A percentile compares a stretch with the other conserved stretches of the same genome.
Conservation (phyloP, 139 green algal genomes). For the Spirogloea muscicola region DNA sequence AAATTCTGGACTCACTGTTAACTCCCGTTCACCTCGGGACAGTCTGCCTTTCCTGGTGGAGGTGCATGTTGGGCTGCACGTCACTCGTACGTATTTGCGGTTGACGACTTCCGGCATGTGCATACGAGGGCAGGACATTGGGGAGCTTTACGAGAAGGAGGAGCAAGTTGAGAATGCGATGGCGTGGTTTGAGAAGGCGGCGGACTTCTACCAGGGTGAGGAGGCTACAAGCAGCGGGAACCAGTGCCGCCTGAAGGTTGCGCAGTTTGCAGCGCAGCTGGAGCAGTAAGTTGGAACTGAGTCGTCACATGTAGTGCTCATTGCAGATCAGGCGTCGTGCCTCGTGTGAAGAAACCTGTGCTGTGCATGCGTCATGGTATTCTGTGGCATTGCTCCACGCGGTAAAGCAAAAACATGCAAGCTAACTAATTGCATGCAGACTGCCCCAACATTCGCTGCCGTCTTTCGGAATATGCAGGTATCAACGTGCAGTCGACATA, state of each 20-base stretch:
- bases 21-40: too few relatives aligned
- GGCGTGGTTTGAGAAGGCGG: conserved; percentile 17
- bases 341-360: too few relatives aligned
- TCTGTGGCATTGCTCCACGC: not conserved
- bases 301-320: too few relatives aligned
- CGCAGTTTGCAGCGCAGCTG: conserved; percentile 21
- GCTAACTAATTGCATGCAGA: not conserved
- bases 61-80: too few relatives aligned
- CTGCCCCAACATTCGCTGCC: not conserved
- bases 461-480: too few relatives aligned
- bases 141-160: conserved; percentile 45
- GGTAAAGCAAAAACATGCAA: not conserved
- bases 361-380: too few relatives aligned
- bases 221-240: conserved; percentile 22
- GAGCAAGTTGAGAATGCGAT: conserved; percentile 23
- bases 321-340: too few relatives aligned
- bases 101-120: too few relatives aligned
- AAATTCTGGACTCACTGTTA: too few relatives aligned
- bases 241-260: conserved; percentile 41
- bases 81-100: too few relatives aligned
- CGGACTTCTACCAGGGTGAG: conserved; percentile 29
- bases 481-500: conserved; percentile 55
- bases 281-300: too few relatives aligned
- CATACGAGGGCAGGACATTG: conserved; percentile 41
- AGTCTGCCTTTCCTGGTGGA: too few relatives aligned